Base-by-base conservation (phyloP, 192 early-diverging fungal species). In the Paraglomus occultum region DNA sequence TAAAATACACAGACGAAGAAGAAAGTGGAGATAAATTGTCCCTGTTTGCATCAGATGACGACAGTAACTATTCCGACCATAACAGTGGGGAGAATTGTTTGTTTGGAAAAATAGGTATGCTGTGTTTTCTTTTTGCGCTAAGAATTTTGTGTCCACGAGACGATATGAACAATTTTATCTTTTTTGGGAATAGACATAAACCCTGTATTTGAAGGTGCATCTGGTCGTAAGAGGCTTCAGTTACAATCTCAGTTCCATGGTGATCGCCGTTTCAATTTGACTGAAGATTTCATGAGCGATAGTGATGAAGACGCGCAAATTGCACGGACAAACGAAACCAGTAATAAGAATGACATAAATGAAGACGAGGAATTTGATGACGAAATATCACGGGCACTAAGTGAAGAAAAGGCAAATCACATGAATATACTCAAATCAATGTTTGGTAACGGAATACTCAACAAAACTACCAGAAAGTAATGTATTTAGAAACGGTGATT, bases 251-350 rank as follows among this genome's bases (percentile, higher is more conserved):
- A 58, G 39, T 81, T 76, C 51, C 71, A 70, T 40, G 79, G 79
- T 42, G 79, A 81, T 69, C 60, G 71, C 0, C 74, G 79, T 20
- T 81, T 81, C 59, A 81, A 81, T 43, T 49, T 81, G 23, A 74
- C 59, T 31, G 60, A 73, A 45, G 77, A 78, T 39, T 81, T 81
- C 54, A 74, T 81, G 63, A 65, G 74, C 46, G 60, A 70, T 6
- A 51, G 46, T 12, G 54, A 57, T 10, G 20, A 57, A 57, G 11
- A 17, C 39, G 3, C 31, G 3, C 31, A 31, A 31, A 31, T 2
- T 31, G 31, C 31, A 31, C 1, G 3, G 31, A 31, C 3, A 31
- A 31, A 31, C 3, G 3, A 3, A 31, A 49, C 50, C 18, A 40
- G 51, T 23, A 12, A 53, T 9, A 50, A 67, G 38, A 40, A 17